phyloP scores from a whole-genome alignment of 163 green algal species.

The Prototheca stagnorum region DNA sequence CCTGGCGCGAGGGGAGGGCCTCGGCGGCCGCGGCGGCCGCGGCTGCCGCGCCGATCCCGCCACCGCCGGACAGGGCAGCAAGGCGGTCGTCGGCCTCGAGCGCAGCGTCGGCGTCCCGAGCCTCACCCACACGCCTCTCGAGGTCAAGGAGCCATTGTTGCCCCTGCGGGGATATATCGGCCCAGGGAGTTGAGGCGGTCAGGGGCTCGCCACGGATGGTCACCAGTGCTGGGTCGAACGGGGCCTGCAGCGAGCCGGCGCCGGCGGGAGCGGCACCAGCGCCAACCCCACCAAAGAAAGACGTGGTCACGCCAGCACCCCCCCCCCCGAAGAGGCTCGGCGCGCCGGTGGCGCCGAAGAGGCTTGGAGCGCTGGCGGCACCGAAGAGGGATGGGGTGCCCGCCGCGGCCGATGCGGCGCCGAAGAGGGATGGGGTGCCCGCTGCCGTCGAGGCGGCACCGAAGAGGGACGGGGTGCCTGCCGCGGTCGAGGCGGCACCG shows the following conservation, averaged over 20 bases:
- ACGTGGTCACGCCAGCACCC: background rate
- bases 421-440: background rate
- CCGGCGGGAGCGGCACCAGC: background rate
- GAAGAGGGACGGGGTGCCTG: background rate
- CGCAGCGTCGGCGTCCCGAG: constrained; percentile 2
- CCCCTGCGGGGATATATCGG: constrained; percentile 21
- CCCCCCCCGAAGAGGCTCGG: constrained; percentile 8
- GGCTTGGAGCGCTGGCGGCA: constrained; percentile 1
- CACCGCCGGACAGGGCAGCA: too few species aligned
- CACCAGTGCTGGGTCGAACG: constrained; percentile 5
- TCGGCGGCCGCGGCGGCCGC: background rate
- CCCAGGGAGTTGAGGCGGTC: constrained; percentile 23
- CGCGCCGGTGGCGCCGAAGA: constrained; percentile 10
- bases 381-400: constrained; percentile 8
- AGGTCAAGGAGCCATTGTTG: constrained; percentile 26
- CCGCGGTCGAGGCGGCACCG: too few species aligned
- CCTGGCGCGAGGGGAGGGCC: background rate
- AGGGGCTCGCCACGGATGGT: constrained; percentile 25
- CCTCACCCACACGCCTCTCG: constrained; percentile 8
- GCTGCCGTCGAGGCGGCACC: background rate
- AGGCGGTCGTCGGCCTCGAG: background rate
- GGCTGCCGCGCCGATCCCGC: too few species aligned
- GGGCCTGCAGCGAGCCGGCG: background rate
- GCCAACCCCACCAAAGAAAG: background rate
- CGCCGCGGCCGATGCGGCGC: background rate